Evolutionary conservation across 2,329 filamentous ascomycete species (phyloP), one percentile per base, ranked within the genome.

Genomic region (Camillea tinctor): DNA sequence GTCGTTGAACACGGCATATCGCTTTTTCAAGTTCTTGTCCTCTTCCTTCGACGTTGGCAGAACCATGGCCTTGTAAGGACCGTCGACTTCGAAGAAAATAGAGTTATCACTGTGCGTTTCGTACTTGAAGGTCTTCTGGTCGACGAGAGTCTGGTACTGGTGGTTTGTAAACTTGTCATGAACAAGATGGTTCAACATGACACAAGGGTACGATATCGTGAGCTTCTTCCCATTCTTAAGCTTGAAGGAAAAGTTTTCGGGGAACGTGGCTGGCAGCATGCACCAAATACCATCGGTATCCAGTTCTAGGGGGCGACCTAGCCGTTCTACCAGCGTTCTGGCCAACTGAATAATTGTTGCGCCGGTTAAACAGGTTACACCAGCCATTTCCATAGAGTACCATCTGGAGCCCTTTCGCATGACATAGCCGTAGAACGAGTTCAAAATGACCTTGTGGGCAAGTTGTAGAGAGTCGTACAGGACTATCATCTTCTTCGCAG

Each of bases 251-350:
- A 97, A 97, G 75, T 99, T 97, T 72, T 99, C 95, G 0, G 95
- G 95, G 69, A 99, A 99, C 0, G 92, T 95, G 0, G 92, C 94
- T 0, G 95, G 95, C 68, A 99, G 83, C 85, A 99, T 99, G 77
- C 95, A 99, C 96, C 95, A 99, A 70, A 99, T 99, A 85, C 96
- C 95, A 73, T 99, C 95, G 2, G 95, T 99, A 75, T 99, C 95
- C 54, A 99, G 82, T 74, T 99, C 95, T 56, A 99, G 81, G 0
- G 95, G 95, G 59, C 95, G 86, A 22, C 95, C 95, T 44, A 99
- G 91, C 7, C 95, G 86, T 73, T 99, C 95, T 3, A 99, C 94
- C 1, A 99, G 84, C 69, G 95, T 89, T 71, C 94, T 87, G 19
- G 95, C 96, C 84, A 99, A 88, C 72, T 99, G 95, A 73, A 99